Percentiles rank a stretch among this genome's conserved stretches.
phyloP scores from a whole-genome alignment of 805 yeast genomes.

The Saccharomycopsis oosterbeekiorum region DNA sequence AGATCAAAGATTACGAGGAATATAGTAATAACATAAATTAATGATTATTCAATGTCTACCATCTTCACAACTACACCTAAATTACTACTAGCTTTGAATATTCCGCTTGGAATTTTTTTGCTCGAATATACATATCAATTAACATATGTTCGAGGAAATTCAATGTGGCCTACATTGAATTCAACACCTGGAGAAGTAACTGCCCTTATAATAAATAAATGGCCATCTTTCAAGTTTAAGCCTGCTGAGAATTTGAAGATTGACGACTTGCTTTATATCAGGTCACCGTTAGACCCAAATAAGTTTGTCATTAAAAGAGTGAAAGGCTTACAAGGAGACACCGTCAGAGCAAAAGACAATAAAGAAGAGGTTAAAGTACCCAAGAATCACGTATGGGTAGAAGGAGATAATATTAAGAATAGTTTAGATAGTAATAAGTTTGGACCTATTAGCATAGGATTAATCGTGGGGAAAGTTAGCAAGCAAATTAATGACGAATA shows the following conservation, averaged over 20 bases:
- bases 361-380: slow-evolving; percentile 54
- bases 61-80: not conserved
- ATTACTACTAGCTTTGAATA: not conserved
- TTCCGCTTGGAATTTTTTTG: not conserved
- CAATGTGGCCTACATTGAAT: slow-evolving; percentile 87
- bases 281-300: slow-evolving; percentile 76
- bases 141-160: slow-evolving; percentile 42
- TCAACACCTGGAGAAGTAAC: slow-evolving; percentile 40
- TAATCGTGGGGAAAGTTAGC: slow-evolving; percentile 62
- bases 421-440: slow-evolving; percentile 79
- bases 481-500: not conserved
- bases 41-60: not conserved
- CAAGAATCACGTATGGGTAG: slow-evolving; percentile 82
- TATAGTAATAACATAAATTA: not conserved
- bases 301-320: slow-evolving; percentile 71
- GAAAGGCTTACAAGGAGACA: slow-evolving; percentile 65
- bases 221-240: slow-evolving; percentile 33
- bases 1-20: too few species aligned
- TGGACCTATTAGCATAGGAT: slow-evolving; percentile 79
- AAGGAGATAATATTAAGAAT: slow-evolving; percentile 77
- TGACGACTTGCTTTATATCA: slow-evolving; percentile 67
- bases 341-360: slow-evolving; percentile 33
- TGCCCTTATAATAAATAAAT: slow-evolving; percentile 62
- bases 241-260: slow-evolving; percentile 31
- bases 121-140: slow-evolving; percentile 3